Evolutionary conservation across 768 basidiomycete genomes (phyloP).

Genomic region (Gymnopilus junonius): DNA sequence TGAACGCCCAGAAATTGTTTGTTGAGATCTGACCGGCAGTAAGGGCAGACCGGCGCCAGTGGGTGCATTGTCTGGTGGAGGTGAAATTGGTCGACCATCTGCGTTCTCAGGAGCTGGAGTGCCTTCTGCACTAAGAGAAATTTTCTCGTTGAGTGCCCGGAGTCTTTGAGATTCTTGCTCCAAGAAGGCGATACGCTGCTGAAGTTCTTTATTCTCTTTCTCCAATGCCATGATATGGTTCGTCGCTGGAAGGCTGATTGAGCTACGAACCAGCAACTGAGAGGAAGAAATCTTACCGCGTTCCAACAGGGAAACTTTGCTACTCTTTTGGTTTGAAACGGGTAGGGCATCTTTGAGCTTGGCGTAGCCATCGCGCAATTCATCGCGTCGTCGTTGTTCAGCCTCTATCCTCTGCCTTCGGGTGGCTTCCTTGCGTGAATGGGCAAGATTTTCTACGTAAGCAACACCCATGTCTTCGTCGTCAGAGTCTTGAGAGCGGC

Average conservation of each 20-base stretch:
- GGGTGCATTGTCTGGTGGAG: constrained; percentile 59
- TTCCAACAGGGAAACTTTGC: constrained; percentile 88
- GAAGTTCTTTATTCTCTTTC: constrained; percentile 71
- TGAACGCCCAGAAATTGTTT: constrained; percentile 66
- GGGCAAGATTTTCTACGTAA: constrained; percentile 72
- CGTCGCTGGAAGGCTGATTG: constrained; percentile 54
- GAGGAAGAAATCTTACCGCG: constrained; percentile 59
- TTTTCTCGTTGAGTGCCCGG: constrained; percentile 81
- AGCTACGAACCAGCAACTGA: constrained; percentile 15
- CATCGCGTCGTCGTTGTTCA: constrained; percentile 88
- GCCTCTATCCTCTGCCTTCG: constrained; percentile 85
- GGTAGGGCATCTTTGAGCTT: constrained; percentile 88
- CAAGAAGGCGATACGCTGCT: constrained; percentile 64
- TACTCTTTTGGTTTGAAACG: constrained; percentile 87
- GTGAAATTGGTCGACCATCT: constrained; percentile 59
- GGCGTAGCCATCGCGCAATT: constrained; percentile 88
- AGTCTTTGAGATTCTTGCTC: constrained; percentile 75
- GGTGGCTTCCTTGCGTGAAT: constrained; percentile 83
- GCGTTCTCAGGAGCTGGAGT: constrained; percentile 60
- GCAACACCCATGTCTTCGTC: constrained; percentile 76
- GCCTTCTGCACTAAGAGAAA: constrained; percentile 64
- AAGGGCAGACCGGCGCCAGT: constrained; percentile 48
- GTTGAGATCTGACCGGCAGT: constrained; percentile 60
- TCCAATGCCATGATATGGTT: constrained; percentile 79
- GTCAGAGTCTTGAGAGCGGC: constrained; percentile 79